These are phyloP conservation scores for Keqinozyma sinolaborantium DNA, from an alignment of 1,139 yeast species.

Conservation along the genomic window DNA sequence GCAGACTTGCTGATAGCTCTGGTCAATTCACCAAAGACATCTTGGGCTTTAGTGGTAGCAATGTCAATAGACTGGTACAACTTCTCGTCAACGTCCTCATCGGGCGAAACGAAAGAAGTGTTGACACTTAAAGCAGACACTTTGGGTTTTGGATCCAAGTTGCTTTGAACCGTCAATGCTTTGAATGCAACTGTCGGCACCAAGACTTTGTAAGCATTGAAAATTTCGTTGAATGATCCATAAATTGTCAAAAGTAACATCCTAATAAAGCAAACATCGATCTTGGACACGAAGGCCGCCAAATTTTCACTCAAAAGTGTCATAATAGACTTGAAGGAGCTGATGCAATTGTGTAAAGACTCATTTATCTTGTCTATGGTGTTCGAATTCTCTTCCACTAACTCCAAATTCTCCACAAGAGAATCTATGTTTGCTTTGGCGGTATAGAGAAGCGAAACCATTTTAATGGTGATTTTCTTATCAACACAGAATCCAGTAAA, in stretches of 20 bases:
- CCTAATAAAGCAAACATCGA: constrained; percentile 69
- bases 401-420: constrained; percentile 56
- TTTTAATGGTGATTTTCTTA: constrained; percentile 55
- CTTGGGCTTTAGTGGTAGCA: constrained; percentile 76
- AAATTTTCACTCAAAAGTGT: constrained; percentile 45
- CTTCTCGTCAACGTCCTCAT: constrained; percentile 67
- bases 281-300: constrained; percentile 45
- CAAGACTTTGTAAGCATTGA: constrained; percentile 64
- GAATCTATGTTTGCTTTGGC: constrained; percentile 59
- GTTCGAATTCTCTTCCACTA: constrained; percentile 44
- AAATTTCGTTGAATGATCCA: constrained; percentile 73
- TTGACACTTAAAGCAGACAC: constrained; percentile 17
- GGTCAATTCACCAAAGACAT: constrained; percentile 75
- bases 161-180: constrained; percentile 1
- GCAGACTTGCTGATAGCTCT: constrained; percentile 76
- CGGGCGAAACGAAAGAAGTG: constrained; percentile 14
- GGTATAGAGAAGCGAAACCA: constrained; percentile 52
- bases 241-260: constrained; percentile 67
- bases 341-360: constrained; percentile 31
- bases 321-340: constrained; percentile 52
- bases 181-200: constrained; percentile 24
- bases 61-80: constrained; percentile 69
- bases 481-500: constrained; percentile 67
- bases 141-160: constrained; percentile 8
- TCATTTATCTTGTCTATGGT: constrained; percentile 22